A percentile compares a stretch with the other conserved stretches of the same genome.
These are phyloP conservation scores for Stentor coeruleus DNA, from an alignment of 73 alveolate genomes.

Conservation along the genomic window DNA sequence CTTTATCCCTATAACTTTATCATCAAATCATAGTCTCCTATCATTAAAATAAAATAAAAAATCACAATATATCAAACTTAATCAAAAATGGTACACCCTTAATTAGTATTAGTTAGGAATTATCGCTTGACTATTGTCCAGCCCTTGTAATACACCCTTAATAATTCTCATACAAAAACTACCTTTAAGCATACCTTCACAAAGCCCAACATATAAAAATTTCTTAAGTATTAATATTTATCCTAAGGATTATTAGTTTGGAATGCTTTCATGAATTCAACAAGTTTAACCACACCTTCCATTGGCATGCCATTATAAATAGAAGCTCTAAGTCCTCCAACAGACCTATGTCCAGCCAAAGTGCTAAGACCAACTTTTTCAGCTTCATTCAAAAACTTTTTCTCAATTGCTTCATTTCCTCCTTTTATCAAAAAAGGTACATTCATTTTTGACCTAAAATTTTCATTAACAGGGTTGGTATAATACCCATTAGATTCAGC, in stretches of 20 bases:
- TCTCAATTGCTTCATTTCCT: conserved; percentile 19
- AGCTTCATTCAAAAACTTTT: conserved; percentile 14
- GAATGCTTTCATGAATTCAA: conserved; percentile 66
- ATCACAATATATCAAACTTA: too few species aligned
- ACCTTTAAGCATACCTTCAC: too few species aligned
- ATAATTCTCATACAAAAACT: too few species aligned
- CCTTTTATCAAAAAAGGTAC: conserved; percentile 43
- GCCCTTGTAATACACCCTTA: too few species aligned
- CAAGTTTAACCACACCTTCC: conserved; percentile 74
- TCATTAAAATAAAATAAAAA: too few species aligned
- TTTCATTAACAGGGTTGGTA: conserved; percentile 46
- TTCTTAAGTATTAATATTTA: too few species aligned
- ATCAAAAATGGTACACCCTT: too few species aligned
- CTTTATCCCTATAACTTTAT: too few species aligned
- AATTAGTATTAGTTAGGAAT: too few species aligned
- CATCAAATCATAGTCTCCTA: too few species aligned
- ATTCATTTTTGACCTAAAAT: conserved; percentile 54
- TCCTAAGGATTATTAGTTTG: not conserved
- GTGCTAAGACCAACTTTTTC: not conserved
- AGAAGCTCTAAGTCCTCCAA: conserved; percentile 81
- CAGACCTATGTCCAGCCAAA: conserved; percentile 61
- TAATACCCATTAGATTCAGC: conserved; percentile 40
- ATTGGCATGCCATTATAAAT: conserved; percentile 80
- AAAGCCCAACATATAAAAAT: too few species aligned
- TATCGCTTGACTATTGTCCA: too few species aligned